A percentile compares a stretch with the other conserved stretches of the same genome.
phyloP scores from a whole-genome alignment of 2,329 filamentous ascomycete species.

The Chrysoporthe austroafricana region DNA sequence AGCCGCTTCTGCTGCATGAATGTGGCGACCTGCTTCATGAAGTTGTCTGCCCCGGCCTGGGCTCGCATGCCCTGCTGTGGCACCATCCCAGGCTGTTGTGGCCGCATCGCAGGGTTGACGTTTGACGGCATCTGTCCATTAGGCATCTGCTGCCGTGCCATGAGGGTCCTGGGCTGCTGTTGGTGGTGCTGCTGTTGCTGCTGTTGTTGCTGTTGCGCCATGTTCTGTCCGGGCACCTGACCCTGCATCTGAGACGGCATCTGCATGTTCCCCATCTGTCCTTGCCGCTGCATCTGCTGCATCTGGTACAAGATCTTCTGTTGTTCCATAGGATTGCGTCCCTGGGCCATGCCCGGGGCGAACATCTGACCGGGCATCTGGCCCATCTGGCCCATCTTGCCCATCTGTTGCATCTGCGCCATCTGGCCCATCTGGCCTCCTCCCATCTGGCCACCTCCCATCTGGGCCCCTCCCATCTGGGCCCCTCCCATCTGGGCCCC shows the following conservation, averaged over 20 bases:
- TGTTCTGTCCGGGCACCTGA: constrained; percentile 41
- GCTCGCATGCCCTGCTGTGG: constrained; percentile 33
- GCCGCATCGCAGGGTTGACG: constrained; percentile 51
- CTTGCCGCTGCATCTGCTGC: constrained; percentile 64
- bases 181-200: constrained; percentile 31
- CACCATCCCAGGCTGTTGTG: constrained; percentile 42
- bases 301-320: constrained; percentile 83
- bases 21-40: constrained; percentile 75
- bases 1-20: constrained; percentile 78
- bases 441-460: constrained; percentile 38
- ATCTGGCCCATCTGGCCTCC: constrained; percentile 39
- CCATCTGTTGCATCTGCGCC: constrained; percentile 44
- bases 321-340: constrained; percentile 66
- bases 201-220: constrained; percentile 37
- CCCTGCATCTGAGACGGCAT: constrained; percentile 37
- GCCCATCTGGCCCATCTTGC: constrained; percentile 49
- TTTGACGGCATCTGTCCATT: constrained; percentile 61
- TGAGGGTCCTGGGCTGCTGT: constrained; percentile 47
- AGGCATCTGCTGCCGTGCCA: constrained; percentile 57
- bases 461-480: constrained; percentile 40
- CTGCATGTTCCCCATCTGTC: constrained; percentile 45
- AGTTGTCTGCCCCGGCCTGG: constrained; percentile 64
- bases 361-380: constrained; percentile 41
- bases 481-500: constrained; percentile 36
- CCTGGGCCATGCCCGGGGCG: constrained; percentile 44